Evolutionary conservation across 1,284 basidiomycete genomes (phyloP).

Genomic region (Boletus semigastroideus): DNA sequence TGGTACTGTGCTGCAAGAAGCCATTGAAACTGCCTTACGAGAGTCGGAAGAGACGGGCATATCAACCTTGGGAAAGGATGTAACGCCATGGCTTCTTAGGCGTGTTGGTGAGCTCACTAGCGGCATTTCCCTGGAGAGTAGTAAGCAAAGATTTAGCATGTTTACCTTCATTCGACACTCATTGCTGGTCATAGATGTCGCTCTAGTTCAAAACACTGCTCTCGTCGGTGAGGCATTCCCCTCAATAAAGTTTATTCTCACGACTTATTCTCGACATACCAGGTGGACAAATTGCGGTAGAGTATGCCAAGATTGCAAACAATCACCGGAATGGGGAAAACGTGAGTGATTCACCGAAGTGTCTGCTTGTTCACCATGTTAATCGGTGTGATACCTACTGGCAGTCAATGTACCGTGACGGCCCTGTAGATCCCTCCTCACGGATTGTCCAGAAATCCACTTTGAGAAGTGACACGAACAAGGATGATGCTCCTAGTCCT

Average conservation of each 20-base stretch:
- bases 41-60: slow-evolving; percentile 87
- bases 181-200: slow-evolving; percentile 62
- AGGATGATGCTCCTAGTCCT: not conserved
- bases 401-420: slow-evolving; percentile 14
- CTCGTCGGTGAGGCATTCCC: slow-evolving; percentile 58
- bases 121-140: slow-evolving; percentile 72
- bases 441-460: not conserved
- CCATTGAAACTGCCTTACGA: slow-evolving; percentile 82
- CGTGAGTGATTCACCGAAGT: slow-evolving; percentile 17
- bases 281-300: slow-evolving; percentile 81
- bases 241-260: not conserved
- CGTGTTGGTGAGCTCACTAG: slow-evolving; percentile 82
- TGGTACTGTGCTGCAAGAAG: slow-evolving; percentile 73
- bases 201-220: slow-evolving; percentile 92
- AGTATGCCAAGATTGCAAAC: slow-evolving; percentile 62
- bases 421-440: not conserved
- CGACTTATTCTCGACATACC: slow-evolving; percentile 2
- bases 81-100: slow-evolving; percentile 91
- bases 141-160: slow-evolving; percentile 40
- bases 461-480: not conserved
- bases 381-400: not conserved
- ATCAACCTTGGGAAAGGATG: slow-evolving; percentile 84
- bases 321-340: slow-evolving; percentile 9
- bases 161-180: not conserved
- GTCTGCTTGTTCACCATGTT: not conserved